Conservation (phyloP, 257 asterid species). For the Knoxia roxburghii region DNA sequence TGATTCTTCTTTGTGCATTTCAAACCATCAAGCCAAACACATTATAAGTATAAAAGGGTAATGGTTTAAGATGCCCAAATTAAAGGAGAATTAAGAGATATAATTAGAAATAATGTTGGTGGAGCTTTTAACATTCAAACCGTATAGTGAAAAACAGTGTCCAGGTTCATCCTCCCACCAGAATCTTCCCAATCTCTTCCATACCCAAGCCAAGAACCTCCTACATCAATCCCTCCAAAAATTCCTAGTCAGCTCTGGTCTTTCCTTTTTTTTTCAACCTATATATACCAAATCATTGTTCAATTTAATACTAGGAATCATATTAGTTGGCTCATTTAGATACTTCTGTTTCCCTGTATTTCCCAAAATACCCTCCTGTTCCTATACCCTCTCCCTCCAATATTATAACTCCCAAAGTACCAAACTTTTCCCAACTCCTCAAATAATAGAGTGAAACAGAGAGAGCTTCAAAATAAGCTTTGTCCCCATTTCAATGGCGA, state of each 20-base stretch:
- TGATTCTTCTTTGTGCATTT: too few relatives aligned
- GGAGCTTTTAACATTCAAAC: too few relatives aligned
- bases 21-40: too few relatives aligned
- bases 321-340: too few relatives aligned
- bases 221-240: conserved; percentile 2
- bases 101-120: too few relatives aligned
- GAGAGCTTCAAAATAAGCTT: background rate
- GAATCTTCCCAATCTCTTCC: background rate
- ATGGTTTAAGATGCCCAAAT: too few relatives aligned
- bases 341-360: background rate
- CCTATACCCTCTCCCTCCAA: conserved; percentile 22
- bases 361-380: conserved; percentile 15
- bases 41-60: too few relatives aligned
- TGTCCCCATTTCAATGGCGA: conserved; percentile 38
- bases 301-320: conserved; percentile 1
- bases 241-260: conserved; percentile 5
- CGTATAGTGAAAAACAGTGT: conserved; percentile 33
- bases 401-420: conserved; percentile 14
- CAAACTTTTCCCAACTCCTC: background rate
- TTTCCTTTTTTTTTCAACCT: conserved; percentile 1
- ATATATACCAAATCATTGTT: conserved; percentile 2
- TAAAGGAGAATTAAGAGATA: background rate
- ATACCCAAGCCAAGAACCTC: background rate
- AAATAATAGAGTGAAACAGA: conserved; percentile 11
- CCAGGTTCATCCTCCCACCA: conserved; percentile 61